These are phyloP conservation scores for Fusarium tricinctum DNA, from an alignment of 2,329 filamentous ascomycete genomes.

Conservation along the genomic window DNA sequence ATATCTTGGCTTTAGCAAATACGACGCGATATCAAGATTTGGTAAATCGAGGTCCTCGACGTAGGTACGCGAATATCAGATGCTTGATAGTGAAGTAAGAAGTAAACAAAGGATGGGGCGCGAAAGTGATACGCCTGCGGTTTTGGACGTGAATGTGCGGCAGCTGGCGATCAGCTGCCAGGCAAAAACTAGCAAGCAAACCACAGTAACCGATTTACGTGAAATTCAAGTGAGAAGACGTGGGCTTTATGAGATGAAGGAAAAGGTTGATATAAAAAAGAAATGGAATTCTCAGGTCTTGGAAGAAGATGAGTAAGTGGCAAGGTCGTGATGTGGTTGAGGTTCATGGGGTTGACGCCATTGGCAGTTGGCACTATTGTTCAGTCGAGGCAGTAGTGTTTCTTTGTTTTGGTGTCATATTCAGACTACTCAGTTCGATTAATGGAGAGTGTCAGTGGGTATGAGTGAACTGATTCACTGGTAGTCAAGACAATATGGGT, in stretches of 20 bases:
- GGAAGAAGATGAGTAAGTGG: not conserved
- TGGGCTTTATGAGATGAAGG: not conserved
- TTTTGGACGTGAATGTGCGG: slow-evolving; percentile 28
- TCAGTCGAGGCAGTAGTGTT: not conserved
- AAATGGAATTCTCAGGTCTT: not conserved
- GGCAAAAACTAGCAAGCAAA: slow-evolving; percentile 18
- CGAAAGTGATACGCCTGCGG: not conserved
- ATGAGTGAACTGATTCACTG: slow-evolving; percentile 17
- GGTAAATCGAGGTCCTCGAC: not conserved
- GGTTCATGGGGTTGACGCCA: slow-evolving; percentile 2
- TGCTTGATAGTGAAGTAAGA: not conserved
- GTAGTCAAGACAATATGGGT: not conserved
- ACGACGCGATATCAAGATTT: not conserved
- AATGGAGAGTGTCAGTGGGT: not conserved
- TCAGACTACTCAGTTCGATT: not conserved
- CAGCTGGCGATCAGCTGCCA: slow-evolving; percentile 37
- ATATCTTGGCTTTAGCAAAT: not conserved
- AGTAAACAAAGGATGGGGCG: slow-evolving; percentile 18
- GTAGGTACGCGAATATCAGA: not conserved
- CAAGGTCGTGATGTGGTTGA: slow-evolving; percentile 1
- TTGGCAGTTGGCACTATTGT: slow-evolving; percentile 3
- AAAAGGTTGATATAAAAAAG: not conserved
- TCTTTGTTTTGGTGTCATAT: not conserved
- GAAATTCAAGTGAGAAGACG: not conserved
- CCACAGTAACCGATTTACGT: not conserved